These are phyloP conservation scores for Beauveria sp. DNA, from an alignment of 2,329 filamentous ascomycete species.

Conservation along the genomic window DNA sequence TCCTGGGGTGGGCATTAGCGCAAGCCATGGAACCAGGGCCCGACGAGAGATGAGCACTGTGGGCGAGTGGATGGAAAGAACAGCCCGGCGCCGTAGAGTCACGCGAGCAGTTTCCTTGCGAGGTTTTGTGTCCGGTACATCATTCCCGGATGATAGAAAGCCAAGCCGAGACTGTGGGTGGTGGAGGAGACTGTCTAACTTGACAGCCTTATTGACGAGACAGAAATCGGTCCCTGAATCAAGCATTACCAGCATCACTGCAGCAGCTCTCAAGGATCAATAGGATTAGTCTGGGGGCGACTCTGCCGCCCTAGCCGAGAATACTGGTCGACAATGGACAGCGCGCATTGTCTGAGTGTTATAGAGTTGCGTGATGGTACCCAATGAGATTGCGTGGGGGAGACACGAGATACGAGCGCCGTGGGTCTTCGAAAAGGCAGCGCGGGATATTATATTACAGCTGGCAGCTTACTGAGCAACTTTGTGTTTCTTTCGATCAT, in stretches of 20 bases:
- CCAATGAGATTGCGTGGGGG: constrained; percentile 4
- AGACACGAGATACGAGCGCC: neutral
- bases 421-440: neutral
- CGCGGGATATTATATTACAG: no score
- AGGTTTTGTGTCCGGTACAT: neutral
- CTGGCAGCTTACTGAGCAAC: no score
- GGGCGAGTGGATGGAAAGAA: neutral
- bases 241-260: neutral
- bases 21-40: neutral
- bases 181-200: neutral
- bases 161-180: neutral
- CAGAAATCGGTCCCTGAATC: neutral
- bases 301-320: neutral
- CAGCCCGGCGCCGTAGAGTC: constrained; percentile 3
- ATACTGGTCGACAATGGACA: neutral
- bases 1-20: neutral
- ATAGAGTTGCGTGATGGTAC: neutral
- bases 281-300: neutral
- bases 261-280: neutral
- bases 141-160: neutral
- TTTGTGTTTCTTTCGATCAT: neutral
- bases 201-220: neutral
- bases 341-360: neutral
- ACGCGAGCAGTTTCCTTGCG: constrained; percentile 11
- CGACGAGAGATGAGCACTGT: neutral